Conservation (phyloP, 1,139 yeast genomes). For the Komagataea norvegica region DNA sequence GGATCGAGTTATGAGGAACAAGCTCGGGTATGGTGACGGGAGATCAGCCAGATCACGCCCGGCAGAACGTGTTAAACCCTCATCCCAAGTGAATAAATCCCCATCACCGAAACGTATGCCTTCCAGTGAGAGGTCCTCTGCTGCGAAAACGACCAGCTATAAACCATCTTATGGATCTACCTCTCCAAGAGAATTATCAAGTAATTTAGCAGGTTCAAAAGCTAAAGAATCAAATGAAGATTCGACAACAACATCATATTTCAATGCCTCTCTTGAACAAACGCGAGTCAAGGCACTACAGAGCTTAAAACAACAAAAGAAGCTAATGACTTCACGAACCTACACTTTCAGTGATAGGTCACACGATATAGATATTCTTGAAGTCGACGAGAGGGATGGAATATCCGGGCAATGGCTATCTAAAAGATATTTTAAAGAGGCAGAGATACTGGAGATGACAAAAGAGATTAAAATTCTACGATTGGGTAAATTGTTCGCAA, state of each 20-base stretch:
- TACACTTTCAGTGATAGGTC: slow-evolving; percentile 31
- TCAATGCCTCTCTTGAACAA: slow-evolving; percentile 28
- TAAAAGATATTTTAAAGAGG: slow-evolving; percentile 43
- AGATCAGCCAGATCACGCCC: no score
- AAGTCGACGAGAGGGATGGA: slow-evolving; percentile 32
- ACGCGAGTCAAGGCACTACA: slow-evolving; percentile 23
- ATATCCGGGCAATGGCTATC: slow-evolving; percentile 34
- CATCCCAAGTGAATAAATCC: no score
- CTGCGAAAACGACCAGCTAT: no score
- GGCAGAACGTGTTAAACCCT: no score
- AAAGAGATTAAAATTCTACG: slow-evolving; percentile 48
- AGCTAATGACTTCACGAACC: slow-evolving; percentile 30
- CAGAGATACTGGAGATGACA: slow-evolving; percentile 33
- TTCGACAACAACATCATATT: slow-evolving; percentile 28
- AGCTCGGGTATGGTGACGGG: background rate
- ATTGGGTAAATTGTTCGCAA: slow-evolving; percentile 55
- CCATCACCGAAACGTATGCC: no score
- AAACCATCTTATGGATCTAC: no score
- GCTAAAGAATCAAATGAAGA: no score
- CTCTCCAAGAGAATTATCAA: no score
- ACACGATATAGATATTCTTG: slow-evolving; percentile 23
- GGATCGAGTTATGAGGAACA: background rate
- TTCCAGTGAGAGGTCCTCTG: no score
- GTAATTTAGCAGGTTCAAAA: no score
- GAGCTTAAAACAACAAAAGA: slow-evolving; percentile 18